Conservation (phyloP, 495 filamentous ascomycete species). For the Aspergillus cavernicola region DNA sequence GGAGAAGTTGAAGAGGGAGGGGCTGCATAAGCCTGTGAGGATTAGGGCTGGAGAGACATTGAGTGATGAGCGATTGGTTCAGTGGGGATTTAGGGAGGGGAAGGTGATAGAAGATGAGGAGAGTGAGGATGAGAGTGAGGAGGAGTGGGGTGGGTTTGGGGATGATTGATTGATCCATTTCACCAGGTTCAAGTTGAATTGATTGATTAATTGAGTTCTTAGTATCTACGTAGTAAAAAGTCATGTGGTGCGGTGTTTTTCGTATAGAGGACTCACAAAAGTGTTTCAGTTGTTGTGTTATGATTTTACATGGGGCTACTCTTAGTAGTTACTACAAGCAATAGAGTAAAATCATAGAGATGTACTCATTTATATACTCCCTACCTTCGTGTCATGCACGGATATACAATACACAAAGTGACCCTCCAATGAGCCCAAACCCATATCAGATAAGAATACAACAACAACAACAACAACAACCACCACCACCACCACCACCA, state of each 20-base stretch:
- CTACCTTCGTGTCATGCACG: background rate
- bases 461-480: too few species aligned
- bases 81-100: constrained; percentile 49
- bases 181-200: too few species aligned
- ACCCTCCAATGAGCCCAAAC: background rate
- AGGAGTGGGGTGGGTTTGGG: constrained; percentile 73
- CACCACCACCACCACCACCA: too few species aligned
- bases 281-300: too few species aligned
- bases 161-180: constrained; percentile 46
- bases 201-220: too few species aligned
- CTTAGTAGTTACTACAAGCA: too few species aligned
- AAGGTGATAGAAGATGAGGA: constrained; percentile 24
- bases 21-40: constrained; percentile 68
- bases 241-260: too few species aligned
- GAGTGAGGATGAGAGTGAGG: constrained; percentile 40
- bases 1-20: constrained; percentile 51
- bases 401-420: background rate
- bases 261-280: too few species aligned
- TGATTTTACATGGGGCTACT: too few species aligned
- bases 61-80: constrained; percentile 66
- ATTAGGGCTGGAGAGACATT: constrained; percentile 66
- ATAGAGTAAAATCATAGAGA: background rate
- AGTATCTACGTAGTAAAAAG: too few species aligned
- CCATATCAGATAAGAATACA: constrained; percentile 13
- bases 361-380: constrained; percentile 1